Conservation (phyloP, 495 filamentous ascomycete species). For the Penicillium canescens region DNA sequence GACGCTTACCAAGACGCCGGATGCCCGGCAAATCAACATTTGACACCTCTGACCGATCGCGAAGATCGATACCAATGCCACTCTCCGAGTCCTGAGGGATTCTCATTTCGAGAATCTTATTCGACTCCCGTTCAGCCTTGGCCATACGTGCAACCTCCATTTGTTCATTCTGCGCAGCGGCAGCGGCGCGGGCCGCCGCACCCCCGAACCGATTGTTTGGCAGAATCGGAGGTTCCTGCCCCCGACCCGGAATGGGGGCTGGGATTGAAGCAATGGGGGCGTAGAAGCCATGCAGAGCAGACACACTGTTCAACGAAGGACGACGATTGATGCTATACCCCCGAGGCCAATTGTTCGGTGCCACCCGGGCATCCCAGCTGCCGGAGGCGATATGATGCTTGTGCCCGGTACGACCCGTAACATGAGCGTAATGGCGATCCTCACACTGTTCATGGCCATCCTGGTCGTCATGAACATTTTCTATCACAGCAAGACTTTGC, state of each 20-base stretch:
- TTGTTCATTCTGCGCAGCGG: constrained; percentile 61
- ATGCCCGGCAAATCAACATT: constrained; percentile 40
- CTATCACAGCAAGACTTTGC: constrained; percentile 23
- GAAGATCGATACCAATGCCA: constrained; percentile 76
- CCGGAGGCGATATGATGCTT: constrained; percentile 21
- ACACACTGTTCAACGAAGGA: constrained; percentile 41
- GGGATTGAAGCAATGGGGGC: constrained; percentile 32
- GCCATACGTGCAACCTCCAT: constrained; percentile 31
- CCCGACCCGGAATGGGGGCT: constrained; percentile 39
- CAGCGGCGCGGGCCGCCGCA: constrained; percentile 69
- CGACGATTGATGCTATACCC: constrained; percentile 38
- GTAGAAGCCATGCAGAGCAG: constrained; percentile 39
- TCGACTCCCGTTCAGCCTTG: constrained; percentile 37
- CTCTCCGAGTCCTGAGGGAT: constrained; percentile 65
- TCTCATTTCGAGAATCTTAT: constrained; percentile 33
- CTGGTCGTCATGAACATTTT: constrained; percentile 10
- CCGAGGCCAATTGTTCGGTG: constrained; percentile 23
- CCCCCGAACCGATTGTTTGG: constrained; percentile 53
- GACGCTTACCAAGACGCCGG: constrained; percentile 38
- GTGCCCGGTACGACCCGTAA: constrained; percentile 10
- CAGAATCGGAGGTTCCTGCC: constrained; percentile 41
- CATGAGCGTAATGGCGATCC: constrained; percentile 11
- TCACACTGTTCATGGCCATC: constrained; percentile 6
- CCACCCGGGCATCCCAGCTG: constrained; percentile 21
- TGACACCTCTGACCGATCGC: constrained; percentile 45